Evolutionary conservation across 805 yeast genomes (phyloP), one percentile per base, ranked within the genome.

Genomic region (Saccharomycopsis olivae): DNA sequence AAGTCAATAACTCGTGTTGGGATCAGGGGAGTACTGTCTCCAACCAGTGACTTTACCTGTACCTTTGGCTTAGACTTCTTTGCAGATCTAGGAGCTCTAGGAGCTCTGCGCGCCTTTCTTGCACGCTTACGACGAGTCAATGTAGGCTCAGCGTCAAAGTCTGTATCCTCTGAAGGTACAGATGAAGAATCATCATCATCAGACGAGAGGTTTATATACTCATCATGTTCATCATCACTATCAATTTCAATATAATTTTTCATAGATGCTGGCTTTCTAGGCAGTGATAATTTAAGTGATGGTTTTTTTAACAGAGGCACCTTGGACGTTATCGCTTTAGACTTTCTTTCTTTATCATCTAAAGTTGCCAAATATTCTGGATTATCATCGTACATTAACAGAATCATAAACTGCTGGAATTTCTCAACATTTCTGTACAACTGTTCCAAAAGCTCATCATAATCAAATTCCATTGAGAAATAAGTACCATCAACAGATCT

Each of bases 401-500:
- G n/a, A 4, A 8, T 57, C 33, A 66, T 43, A 24, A 41, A 48
- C 10, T 54, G 56, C n/a, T 54, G 48, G 46, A 66, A 62, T 29
- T 53, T 57, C 25, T 53, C 51, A 2, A 54, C 51, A 43, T 60
- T 56, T 5, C 43, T 47, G 4, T 41, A 33, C 30, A 62, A 55
- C 5, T 53, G 32, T 4, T 46, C 44, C 16, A 39, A 35, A 41
- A 64, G 51, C 9, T 55, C 62, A 29, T 58, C 53, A 59, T 60
- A 71, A 37, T 69, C 69, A 36, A 70, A 56, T 8, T 32, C 44
- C 19, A 58, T 58, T 1, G 69, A 36, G 4, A 55, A 60, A 1
- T 59, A 62, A 5, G 50, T 50, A 10, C 57, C 53, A 47, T 66
- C 68, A 39, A 65, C 52, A n/a, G 66, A 68, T 41, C 69, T 53